Evolutionary conservation across 345 rosid species (phyloP).

Genomic region (Murraya paniculata): DNA sequence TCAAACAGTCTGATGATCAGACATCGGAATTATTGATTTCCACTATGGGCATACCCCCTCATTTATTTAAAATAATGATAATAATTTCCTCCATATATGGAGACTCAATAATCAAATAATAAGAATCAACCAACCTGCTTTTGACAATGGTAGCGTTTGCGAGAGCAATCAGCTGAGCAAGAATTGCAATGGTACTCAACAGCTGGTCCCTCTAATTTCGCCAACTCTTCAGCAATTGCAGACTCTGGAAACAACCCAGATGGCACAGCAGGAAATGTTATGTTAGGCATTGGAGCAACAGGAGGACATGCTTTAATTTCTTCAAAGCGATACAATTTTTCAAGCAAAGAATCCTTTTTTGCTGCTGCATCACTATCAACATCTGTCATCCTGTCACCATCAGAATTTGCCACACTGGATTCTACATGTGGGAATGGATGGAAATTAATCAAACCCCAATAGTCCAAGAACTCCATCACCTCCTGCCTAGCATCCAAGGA

Average conservation of each 20-base stretch:
- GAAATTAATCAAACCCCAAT: slow-evolving; percentile 98
- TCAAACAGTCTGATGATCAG: background rate
- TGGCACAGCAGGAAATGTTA: slow-evolving; percentile 46
- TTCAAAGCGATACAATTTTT: slow-evolving; percentile 78
- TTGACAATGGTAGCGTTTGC: slow-evolving; percentile 98
- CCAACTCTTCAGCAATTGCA: slow-evolving; percentile 68
- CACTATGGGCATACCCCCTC: background rate
- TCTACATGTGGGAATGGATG: slow-evolving; percentile 73
- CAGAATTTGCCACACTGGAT: slow-evolving; percentile 32
- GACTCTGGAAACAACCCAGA: slow-evolving; percentile 77
- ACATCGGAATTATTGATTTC: background rate
- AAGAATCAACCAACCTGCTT: slow-evolving; percentile 64
- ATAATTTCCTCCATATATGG: background rate
- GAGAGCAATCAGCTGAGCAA: slow-evolving; percentile 97
- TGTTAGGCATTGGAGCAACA: slow-evolving; percentile 43
- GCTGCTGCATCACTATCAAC: slow-evolving; percentile 11
- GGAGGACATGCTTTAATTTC: slow-evolving; percentile 46
- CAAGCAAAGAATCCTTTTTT: slow-evolving; percentile 49
- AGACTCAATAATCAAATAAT: background rate
- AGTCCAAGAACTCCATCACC: slow-evolving; percentile 92
- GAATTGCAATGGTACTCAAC: slow-evolving; percentile 99
- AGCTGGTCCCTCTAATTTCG: slow-evolving; percentile 73
- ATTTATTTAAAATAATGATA: background rate
- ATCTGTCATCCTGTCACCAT: slow-evolving; percentile 29
- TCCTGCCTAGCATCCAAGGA: slow-evolving; percentile 79